These are phyloP conservation scores for Tetracentron sinense DNA, from an alignment of 164 flowering plant genomes.

Conservation along the genomic window DNA sequence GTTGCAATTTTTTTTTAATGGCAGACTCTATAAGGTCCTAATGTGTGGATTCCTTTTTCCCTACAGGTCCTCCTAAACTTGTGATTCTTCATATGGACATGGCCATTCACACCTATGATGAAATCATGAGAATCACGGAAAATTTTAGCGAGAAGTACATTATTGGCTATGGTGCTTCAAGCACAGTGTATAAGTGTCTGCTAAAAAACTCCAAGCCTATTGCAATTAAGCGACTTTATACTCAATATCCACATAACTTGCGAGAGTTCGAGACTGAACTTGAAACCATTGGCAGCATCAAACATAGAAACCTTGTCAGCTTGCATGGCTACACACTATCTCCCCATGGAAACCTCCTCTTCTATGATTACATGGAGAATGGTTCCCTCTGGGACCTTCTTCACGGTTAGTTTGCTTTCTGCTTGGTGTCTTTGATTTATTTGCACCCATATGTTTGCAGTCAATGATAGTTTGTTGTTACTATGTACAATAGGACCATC, in stretches of 20 bases:
- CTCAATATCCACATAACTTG: conserved; percentile 50
- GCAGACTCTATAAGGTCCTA: background rate
- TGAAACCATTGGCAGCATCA: conserved; percentile 80
- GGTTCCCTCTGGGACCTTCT: conserved; percentile 96
- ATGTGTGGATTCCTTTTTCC: background rate
- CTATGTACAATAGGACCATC: conserved; percentile 44
- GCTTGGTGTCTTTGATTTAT: background rate
- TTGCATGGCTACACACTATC: conserved; percentile 83
- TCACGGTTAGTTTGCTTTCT: conserved; percentile 59
- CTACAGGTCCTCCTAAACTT: conserved; percentile 68
- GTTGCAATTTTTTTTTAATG: background rate
- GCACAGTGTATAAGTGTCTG: conserved; percentile 87
- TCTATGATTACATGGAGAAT: conserved; percentile 94
- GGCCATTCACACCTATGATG: conserved; percentile 84
- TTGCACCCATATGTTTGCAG: background rate
- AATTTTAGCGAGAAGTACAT: conserved; percentile 83
- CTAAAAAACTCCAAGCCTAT: conserved; percentile 79
- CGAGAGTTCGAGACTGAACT: conserved; percentile 89
- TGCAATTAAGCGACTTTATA: conserved; percentile 82
- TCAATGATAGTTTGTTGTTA: background rate
- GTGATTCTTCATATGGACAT: conserved; percentile 89
- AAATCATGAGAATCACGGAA: conserved; percentile 85
- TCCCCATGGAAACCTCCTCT: conserved; percentile 73
- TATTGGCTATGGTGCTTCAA: conserved; percentile 87
- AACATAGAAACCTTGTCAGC: conserved; percentile 84